phyloP scores from a whole-genome alignment of 2,329 filamentous ascomycete species.

The Diplodia scrobiculata region DNA sequence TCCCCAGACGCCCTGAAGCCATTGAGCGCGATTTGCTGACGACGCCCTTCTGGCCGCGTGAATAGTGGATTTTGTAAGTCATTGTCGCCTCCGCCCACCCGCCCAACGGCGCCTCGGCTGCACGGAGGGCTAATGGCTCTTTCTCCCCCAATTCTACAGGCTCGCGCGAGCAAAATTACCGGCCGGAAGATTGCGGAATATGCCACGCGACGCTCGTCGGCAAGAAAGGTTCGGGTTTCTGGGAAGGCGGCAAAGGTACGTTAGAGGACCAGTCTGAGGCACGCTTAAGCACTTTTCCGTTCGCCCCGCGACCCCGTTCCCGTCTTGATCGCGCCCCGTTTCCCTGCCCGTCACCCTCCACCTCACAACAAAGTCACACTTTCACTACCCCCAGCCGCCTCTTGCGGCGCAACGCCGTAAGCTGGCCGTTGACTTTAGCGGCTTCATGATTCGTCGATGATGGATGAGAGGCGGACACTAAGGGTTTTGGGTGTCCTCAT shows the following conservation, averaged over 20 bases:
- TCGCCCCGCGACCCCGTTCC: background rate
- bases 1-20: conserved; percentile 1
- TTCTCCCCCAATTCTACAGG: conserved; percentile 47
- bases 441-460: conserved; percentile 1
- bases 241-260: conserved; percentile 74
- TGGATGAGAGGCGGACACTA: conserved; percentile 13
- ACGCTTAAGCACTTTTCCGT: conserved; percentile 1
- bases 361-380: conserved; percentile 5
- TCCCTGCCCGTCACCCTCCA: background rate
- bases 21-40: conserved; percentile 25
- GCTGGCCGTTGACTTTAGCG: conserved; percentile 14
- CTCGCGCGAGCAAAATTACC: conserved; percentile 77
- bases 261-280: conserved; percentile 4
- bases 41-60: background rate
- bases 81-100: background rate
- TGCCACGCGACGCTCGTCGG: conserved; percentile 72
- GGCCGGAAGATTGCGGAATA: conserved; percentile 72
- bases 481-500: conserved; percentile 16
- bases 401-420: conserved; percentile 5
- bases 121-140: background rate
- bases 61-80: conserved; percentile 35
- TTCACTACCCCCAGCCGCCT: conserved; percentile 7
- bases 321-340: background rate
- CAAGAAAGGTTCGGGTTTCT: conserved; percentile 70
- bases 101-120: background rate